A percentile compares a stretch with the other conserved stretches of the same genome.
Conservation (phyloP, 139 green algal species). For the Micractinium conductrix region DNA sequence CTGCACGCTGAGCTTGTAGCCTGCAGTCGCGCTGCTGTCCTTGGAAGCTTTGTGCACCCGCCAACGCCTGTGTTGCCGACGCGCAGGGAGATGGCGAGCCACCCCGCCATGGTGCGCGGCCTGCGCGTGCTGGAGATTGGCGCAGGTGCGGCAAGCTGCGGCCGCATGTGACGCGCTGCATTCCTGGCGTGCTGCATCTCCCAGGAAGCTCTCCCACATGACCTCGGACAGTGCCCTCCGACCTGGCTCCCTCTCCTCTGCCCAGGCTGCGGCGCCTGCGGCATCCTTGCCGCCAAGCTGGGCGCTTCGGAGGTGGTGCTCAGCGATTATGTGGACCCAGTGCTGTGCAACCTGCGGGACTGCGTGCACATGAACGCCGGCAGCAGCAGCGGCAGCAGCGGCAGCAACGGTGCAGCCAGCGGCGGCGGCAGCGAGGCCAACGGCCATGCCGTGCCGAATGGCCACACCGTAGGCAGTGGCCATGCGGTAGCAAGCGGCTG, state of each 20-base stretch:
- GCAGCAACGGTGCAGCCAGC: background rate
- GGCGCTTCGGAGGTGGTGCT: conserved; percentile 62
- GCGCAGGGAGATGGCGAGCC: conserved; percentile 20
- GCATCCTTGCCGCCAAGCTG: conserved; percentile 77
- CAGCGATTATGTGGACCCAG: conserved; percentile 70
- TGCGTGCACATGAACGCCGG: conserved; percentile 63
- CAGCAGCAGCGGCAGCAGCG: background rate
- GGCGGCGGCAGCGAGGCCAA: background rate
- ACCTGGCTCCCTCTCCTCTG: too few species aligned
- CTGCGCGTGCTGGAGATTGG: conserved; percentile 83
- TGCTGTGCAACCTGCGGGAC: conserved; percentile 69
- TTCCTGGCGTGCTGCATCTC: too few species aligned
- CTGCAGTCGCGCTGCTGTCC: background rate
- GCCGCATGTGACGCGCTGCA: too few species aligned
- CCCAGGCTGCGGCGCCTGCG: conserved; percentile 78
- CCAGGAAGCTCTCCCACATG: too few species aligned
- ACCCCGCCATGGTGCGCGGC: conserved; percentile 58
- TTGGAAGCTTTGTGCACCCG: background rate
- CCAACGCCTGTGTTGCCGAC: background rate
- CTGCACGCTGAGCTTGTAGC: background rate
- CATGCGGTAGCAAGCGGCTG: background rate
- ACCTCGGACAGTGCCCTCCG: too few species aligned
- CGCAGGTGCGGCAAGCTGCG: too few species aligned
- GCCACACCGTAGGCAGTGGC: too few species aligned
- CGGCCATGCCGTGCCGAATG: background rate